Evolutionary conservation across 352 stramenopile species (phyloP), one percentile per base, ranked within the genome.

Genomic region (Phytopythium kandeliae): DNA sequence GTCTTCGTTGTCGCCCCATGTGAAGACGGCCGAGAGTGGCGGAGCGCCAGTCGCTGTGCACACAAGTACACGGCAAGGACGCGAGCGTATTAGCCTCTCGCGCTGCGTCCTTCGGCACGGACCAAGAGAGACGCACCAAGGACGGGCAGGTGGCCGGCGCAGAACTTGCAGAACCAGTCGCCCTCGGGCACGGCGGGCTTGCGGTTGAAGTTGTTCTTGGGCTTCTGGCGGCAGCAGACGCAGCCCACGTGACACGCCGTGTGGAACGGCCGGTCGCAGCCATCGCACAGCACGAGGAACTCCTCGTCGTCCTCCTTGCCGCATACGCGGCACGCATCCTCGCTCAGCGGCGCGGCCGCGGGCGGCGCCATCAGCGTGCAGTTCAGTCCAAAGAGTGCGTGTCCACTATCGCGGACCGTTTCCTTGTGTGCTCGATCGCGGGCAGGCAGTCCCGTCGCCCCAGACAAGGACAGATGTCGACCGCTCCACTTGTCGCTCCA

Each of bases 111-210:
- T 2, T 15, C 11, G 4, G 10, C 10, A 35, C 7, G 15, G 2
- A 15, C 4, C 31, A 15, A 45, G 30, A 25, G 21, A n/a, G 4
- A 43, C 65, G 41, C 33, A 88, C 78, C 67, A 21, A 83, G 65
- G 16, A 57, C 22, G 34, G 78, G 70, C 25, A 85, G 53, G 38
- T 68, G 81, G 22, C 76, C 81, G 13, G 76, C 74, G 55, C 81
- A 92, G 42, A 92, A 88, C 63, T 92, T 92, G 76, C 81, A 89
- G 54, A 89, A 92, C 81, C 81, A 92, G 61, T 92, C 81, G 55
- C 81, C 81, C 24, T 92, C 78, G 30, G 81, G 81, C 51, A 92
- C 81, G 1, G 76, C 62, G 12, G 75, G 78, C 53, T 87, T 86
- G 62, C 78, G 78, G 37, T 73, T 75, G 60, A 89, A 89, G 58